Evolutionary conservation across 202 grass and related monocot genomes (phyloP).

Genomic region (Musa balbisiana): DNA sequence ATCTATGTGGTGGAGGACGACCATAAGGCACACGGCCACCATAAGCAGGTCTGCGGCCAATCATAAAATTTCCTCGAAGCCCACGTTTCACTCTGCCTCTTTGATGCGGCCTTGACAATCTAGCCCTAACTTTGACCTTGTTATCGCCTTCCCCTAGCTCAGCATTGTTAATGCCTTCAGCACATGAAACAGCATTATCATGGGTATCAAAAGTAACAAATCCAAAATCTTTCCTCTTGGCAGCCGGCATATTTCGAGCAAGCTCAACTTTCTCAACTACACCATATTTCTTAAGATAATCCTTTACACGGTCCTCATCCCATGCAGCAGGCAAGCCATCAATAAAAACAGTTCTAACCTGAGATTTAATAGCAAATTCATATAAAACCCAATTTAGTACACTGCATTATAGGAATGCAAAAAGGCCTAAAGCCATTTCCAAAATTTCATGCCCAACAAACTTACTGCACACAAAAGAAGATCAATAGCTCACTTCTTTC

Average conservation of each 20-base stretch:
- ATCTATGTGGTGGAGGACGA: slow-evolving; percentile 24
- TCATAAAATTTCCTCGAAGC: slow-evolving; percentile 58
- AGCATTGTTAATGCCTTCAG: slow-evolving; percentile 9
- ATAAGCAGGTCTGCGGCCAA: slow-evolving; percentile 42
- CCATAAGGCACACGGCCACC: slow-evolving; percentile 40
- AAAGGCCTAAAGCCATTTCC: not conserved
- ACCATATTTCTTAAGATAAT: slow-evolving; percentile 87
- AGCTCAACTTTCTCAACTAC: slow-evolving; percentile 82
- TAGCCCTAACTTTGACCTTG: slow-evolving; percentile 94
- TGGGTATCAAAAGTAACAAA: slow-evolving; percentile 94
- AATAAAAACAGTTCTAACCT: slow-evolving; percentile 95
- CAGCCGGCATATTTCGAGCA: slow-evolving; percentile 85
- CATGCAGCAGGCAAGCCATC: slow-evolving; percentile 69
- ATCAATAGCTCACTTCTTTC: not conserved
- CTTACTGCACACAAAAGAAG: slow-evolving; percentile 4
- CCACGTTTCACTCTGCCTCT: slow-evolving; percentile 62
- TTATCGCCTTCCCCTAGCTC: slow-evolving; percentile 70
- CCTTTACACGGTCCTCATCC: slow-evolving; percentile 83
- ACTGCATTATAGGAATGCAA: not conserved
- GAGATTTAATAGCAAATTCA: slow-evolving; percentile 26
- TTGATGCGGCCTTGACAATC: slow-evolving; percentile 71
- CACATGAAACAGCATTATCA: slow-evolving; percentile 80
- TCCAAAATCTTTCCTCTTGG: slow-evolving; percentile 95
- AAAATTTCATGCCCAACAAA: not conserved
- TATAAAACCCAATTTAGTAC: not conserved